Conservation (phyloP, 305 asterid species). For the Solanum aculeatissimum region DNA sequence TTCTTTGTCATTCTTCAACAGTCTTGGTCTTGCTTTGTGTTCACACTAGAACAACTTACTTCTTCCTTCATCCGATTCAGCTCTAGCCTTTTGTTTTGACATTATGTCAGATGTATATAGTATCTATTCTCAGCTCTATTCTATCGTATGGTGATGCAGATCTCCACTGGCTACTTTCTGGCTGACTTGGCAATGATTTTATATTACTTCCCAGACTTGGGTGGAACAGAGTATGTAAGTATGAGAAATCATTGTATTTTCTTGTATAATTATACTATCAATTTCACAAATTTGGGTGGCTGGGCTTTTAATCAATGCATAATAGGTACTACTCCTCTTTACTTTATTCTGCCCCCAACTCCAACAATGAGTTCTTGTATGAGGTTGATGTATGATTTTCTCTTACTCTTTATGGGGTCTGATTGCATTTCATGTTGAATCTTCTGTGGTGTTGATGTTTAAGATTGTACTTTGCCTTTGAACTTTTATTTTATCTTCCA, state of each 20-base stretch:
- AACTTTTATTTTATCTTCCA: conserved; percentile 8
- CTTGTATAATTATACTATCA: neutral
- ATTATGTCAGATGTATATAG: neutral
- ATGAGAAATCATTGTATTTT: neutral
- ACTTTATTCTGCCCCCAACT: neutral
- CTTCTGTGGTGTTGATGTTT: neutral
- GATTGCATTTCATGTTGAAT: neutral
- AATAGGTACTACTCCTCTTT: neutral
- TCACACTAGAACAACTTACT: neutral
- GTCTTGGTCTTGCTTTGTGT: neutral
- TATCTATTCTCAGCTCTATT: neutral
- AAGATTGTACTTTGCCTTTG: neutral
- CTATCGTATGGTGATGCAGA: conserved; percentile 28
- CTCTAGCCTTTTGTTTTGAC: neutral
- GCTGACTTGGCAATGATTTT: conserved; percentile 74
- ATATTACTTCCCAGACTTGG: conserved; percentile 59
- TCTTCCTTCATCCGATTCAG: neutral
- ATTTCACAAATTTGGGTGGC: neutral
- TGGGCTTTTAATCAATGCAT: neutral
- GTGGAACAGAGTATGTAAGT: conserved; percentile 91
- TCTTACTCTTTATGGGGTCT: neutral
- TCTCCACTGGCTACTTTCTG: conserved; percentile 78
- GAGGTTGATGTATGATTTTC: neutral
- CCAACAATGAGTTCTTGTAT: neutral
- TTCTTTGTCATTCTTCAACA: no score